These are phyloP conservation scores for Hyaloscypha finlandica DNA, from an alignment of 495 filamentous ascomycete genomes.

Conservation along the genomic window DNA sequence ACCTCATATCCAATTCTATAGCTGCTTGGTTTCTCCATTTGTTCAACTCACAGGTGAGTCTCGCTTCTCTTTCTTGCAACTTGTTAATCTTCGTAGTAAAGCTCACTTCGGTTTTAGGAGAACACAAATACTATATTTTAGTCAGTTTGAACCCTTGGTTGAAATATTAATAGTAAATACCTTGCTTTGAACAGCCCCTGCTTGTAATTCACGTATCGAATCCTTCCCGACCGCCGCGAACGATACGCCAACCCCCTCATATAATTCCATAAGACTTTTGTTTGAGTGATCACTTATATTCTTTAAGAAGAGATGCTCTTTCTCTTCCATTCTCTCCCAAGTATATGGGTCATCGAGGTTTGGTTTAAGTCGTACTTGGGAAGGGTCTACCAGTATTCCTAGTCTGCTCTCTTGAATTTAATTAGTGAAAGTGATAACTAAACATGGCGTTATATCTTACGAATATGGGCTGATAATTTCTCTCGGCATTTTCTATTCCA, in stretches of 20 bases:
- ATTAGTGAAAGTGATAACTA: neutral
- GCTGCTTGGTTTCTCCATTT: no score
- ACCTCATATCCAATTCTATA: no score
- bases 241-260: neutral
- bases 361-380: neutral
- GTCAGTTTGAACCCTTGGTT: no score
- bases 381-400: neutral
- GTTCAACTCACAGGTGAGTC: no score
- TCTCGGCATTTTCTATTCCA: neutral
- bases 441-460: neutral
- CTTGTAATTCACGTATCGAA: neutral
- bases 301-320: conserved; percentile 10
- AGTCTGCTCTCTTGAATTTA: neutral
- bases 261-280: neutral
- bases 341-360: neutral
- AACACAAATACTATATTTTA: no score
- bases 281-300: conserved; percentile 8
- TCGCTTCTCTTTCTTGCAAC: no score
- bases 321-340: neutral
- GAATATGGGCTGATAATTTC: neutral
- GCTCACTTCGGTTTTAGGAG: no score
- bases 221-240: neutral
- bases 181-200: no score
- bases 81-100: no score
- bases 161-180: no score